A percentile compares a stretch with the other conserved stretches of the same genome.
Evolutionary conservation across 83 land plant species (phyloP).

Genomic region (Picea abies): DNA sequence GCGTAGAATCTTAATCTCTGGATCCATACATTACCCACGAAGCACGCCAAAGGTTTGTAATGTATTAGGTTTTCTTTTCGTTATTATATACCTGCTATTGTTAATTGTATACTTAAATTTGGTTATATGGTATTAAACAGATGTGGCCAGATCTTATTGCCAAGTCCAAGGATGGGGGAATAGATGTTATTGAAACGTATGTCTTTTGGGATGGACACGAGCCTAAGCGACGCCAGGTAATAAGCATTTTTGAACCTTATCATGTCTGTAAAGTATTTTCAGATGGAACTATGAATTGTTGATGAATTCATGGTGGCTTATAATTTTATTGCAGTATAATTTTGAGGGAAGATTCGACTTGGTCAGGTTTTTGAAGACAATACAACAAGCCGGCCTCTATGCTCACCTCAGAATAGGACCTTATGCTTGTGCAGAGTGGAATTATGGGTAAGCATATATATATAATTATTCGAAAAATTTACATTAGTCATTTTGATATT

Average conservation of each 20-base stretch:
- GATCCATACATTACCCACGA: constrained; percentile 21
- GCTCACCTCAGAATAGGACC: constrained; percentile 71
- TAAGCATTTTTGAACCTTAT: not conserved
- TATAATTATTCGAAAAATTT: not conserved
- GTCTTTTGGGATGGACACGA: constrained; percentile 54
- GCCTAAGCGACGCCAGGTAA: constrained; percentile 36
- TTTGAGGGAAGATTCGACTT: constrained; percentile 51
- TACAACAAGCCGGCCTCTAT: constrained; percentile 59
- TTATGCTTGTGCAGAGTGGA: constrained; percentile 79
- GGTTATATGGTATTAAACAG: constrained; percentile 8
- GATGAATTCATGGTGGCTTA: too few species aligned
- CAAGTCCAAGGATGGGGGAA: constrained; percentile 47
- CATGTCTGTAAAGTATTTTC: not conserved
- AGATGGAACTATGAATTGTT: not conserved
- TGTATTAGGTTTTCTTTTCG: too few species aligned
- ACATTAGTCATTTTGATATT: not conserved
- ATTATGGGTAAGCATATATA: constrained; percentile 35
- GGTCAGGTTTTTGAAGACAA: constrained; percentile 44
- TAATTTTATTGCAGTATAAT: constrained; percentile 44
- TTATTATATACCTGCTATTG: too few species aligned
- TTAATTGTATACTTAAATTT: not conserved
- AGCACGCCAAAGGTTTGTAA: not conserved
- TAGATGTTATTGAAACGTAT: constrained; percentile 44
- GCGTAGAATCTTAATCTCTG: constrained; percentile 6
- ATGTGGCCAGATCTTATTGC: constrained; percentile 51